Conservation (phyloP, 139 green algal species). For the Trebouxia sp. region DNA sequence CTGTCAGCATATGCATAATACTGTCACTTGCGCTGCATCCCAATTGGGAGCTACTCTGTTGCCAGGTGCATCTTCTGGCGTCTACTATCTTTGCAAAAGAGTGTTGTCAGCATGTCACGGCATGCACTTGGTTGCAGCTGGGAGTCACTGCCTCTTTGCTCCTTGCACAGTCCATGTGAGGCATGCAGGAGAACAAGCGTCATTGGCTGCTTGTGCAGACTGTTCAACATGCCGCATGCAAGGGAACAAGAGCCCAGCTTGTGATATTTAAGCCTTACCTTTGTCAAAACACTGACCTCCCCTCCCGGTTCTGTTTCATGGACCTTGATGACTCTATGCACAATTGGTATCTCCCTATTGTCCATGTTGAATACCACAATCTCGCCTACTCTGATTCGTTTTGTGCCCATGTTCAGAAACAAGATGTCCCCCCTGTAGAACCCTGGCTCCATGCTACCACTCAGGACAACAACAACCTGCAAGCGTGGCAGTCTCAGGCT, state of each 20-base stretch:
- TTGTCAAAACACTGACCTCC: constrained; percentile 89
- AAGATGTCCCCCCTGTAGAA: constrained; percentile 98
- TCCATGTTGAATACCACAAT: constrained; percentile 97
- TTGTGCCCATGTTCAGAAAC: constrained; percentile 87
- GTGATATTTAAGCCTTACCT: constrained; percentile 49
- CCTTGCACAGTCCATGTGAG: constrained; percentile 64
- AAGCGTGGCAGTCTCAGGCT: no score
- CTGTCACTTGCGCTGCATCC: not conserved
- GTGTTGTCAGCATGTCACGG: not conserved
- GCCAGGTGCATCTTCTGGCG: not conserved
- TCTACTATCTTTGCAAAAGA: not conserved
- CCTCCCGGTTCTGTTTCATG: constrained; percentile 48
- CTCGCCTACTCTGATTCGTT: constrained; percentile 47
- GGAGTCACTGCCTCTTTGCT: not conserved
- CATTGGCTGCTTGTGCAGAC: not conserved
- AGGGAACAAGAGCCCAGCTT: not conserved
- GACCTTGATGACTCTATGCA: constrained; percentile 92
- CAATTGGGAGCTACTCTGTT: not conserved
- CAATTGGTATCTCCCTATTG: constrained; percentile 94
- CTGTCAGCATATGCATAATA: not conserved
- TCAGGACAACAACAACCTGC: constrained; percentile 97
- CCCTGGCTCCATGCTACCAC: constrained; percentile 96
- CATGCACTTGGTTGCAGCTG: not conserved
- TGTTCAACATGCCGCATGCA: not conserved
- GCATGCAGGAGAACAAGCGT: constrained; percentile 33